Evolutionary conservation across 176 grass and related monocot species (phyloP).

Genomic region (Coix lacrymajobi): DNA sequence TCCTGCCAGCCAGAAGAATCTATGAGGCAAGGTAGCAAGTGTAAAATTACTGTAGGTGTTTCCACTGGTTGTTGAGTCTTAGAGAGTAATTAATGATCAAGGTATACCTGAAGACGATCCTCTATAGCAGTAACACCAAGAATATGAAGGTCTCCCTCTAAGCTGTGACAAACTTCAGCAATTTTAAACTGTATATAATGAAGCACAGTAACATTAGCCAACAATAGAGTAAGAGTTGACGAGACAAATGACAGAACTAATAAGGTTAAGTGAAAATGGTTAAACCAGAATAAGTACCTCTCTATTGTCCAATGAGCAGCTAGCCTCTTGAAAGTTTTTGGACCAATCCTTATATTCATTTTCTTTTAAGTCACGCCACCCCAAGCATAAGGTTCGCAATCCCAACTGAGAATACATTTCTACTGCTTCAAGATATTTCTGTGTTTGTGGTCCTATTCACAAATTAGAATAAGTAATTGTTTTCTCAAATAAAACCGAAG

Average conservation of each 20-base stretch:
- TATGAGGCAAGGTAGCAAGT: constrained; percentile 4
- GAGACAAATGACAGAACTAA: not conserved
- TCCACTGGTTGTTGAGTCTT: constrained; percentile 10
- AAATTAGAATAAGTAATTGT: not conserved
- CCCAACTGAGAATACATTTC: constrained; percentile 92
- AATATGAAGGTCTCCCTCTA: constrained; percentile 85
- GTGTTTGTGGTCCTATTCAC: constrained; percentile 57
- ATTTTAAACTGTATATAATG: constrained; percentile 50
- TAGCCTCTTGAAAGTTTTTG: constrained; percentile 66
- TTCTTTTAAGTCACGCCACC: constrained; percentile 70
- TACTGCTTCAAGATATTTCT: constrained; percentile 63
- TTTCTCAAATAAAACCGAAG: not conserved
- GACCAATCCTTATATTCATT: constrained; percentile 83
- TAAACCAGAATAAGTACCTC: constrained; percentile 51
- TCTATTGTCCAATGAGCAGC: constrained; percentile 70
- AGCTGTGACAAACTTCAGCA: constrained; percentile 60
- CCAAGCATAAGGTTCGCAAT: constrained; percentile 80
- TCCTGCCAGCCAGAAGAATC: constrained; percentile 49
- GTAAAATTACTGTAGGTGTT: not conserved
- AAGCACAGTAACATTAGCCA: constrained; percentile 10
- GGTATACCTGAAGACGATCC: constrained; percentile 78
- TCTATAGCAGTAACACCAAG: constrained; percentile 94
- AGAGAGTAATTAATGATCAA: constrained; percentile 8
- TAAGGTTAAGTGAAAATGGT: not conserved
- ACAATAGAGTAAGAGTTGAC: not conserved